phyloP scores from a whole-genome alignment of 179 eudicot species.

The Spinacia oleracea region DNA sequence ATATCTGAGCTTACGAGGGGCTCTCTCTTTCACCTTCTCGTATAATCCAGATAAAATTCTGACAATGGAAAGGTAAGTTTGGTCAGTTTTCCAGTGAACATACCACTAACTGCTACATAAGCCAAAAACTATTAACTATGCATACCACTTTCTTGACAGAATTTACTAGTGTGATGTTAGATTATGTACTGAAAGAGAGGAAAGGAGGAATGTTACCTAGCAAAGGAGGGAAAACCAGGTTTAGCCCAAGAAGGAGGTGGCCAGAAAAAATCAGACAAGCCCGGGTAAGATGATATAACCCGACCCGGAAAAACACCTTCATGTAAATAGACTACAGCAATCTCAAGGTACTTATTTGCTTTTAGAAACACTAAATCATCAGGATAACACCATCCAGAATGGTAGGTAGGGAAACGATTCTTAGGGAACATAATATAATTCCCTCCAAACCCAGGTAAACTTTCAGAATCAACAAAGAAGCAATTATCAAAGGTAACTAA shows the following conservation, averaged over 20 bases:
- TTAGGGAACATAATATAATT: neutral
- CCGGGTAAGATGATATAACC: neutral
- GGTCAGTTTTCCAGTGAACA: neutral
- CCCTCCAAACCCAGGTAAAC: neutral
- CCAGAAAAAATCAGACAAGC: neutral
- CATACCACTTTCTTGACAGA: neutral
- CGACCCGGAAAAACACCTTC: neutral
- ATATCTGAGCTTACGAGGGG: neutral
- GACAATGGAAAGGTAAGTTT: neutral
- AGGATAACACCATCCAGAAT: neutral
- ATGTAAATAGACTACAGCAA: neutral
- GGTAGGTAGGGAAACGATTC: neutral
- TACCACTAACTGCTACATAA: neutral
- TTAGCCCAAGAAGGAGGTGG: neutral
- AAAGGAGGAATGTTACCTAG: neutral
- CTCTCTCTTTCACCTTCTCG: neutral
- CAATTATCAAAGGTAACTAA: neutral
- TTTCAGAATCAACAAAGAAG: neutral
- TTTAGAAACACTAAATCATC: neutral
- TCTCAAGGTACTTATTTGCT: neutral
- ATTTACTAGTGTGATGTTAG: neutral
- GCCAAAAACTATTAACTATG: neutral
- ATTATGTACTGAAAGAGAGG: neutral
- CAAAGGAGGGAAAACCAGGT: neutral
- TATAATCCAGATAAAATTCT: neutral